Base-by-base conservation (phyloP, 257 asterid genomes). In the Galeopsis tetrahit region DNA sequence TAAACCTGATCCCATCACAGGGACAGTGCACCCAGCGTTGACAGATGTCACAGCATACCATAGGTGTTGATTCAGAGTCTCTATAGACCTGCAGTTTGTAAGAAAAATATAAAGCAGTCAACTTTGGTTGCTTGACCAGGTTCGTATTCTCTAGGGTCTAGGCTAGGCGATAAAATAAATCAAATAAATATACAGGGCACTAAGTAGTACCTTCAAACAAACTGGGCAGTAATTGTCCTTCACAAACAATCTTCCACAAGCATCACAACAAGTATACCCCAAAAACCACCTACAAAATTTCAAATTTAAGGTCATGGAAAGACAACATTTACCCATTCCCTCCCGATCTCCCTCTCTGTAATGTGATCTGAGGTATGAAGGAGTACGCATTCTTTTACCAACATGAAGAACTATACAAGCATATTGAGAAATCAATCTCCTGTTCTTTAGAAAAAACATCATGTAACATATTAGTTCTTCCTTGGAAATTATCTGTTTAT, bases 221-320 rank as follows among this genome's bases (percentile, higher is more conserved):
- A 95, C 98, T 35, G 96, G 98, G 79, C 99, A 92, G 66, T 92
- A 95, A 74, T 95, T 92, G 76, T 96, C 98, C 82, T 92, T 95
- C 77, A 86, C 84, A 75, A 95, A 95, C 79, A 95, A 85, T 84
- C 98, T 92, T 76, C 99, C 99, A 62, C 99, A 95, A 76, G 99
- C 99, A 87, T 95, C 99, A 81, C 99, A 95, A 68, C 98, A 95
- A 63, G 99, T 92, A 80, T 92, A 87, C 62, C 98, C 99, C 84
- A 92, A 84, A 85, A 92, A 91, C 99, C 99, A 95, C 89, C 99
- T 95, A 85, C 81, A 83, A 38, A 69, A 48, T 72, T 52, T 66
- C 67, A 60, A 53, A 42, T 67, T 52, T 10, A 53, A 59, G 36
- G 72, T 60, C 64, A 71, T 11, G 15, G 44, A 52, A 43, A 58